Conservation (phyloP, 306 rosid genomes). For the Prunus dulcis region DNA sequence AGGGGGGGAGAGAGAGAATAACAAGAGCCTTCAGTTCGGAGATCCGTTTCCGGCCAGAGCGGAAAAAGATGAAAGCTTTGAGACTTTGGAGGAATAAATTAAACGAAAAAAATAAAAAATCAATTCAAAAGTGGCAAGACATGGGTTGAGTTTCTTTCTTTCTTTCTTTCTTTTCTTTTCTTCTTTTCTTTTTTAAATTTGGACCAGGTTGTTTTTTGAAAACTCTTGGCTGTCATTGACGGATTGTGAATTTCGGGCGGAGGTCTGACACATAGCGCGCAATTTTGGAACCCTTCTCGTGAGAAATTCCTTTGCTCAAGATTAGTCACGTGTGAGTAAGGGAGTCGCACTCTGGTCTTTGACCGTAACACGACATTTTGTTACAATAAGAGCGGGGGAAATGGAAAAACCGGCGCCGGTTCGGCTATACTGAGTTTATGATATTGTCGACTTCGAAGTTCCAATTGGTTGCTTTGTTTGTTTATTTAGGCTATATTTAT, state of each 20-base stretch:
- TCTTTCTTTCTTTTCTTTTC: too few relatives aligned
- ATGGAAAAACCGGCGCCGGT: neutral
- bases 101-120: neutral
- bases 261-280: neutral
- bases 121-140: neutral
- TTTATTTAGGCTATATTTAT: too few relatives aligned
- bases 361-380: neutral
- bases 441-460: too few relatives aligned
- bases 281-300: neutral
- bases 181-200: neutral
- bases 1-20: neutral
- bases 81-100: slow-evolving; percentile 9
- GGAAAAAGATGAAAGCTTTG: neutral
- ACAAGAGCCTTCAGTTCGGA: slow-evolving; percentile 12
- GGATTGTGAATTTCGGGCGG: neutral
- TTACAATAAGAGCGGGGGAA: neutral
- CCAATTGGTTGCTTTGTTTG: too few relatives aligned
- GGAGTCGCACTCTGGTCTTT: neutral
- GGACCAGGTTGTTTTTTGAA: neutral
- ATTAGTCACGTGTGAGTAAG: neutral
- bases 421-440: too few relatives aligned
- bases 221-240: neutral
- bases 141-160: too few relatives aligned
- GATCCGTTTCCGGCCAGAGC: slow-evolving; percentile 41
- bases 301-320: neutral